These are phyloP conservation scores for Solanum ossicruentum DNA, from an alignment of 257 asterid genomes.

Conservation along the genomic window DNA sequence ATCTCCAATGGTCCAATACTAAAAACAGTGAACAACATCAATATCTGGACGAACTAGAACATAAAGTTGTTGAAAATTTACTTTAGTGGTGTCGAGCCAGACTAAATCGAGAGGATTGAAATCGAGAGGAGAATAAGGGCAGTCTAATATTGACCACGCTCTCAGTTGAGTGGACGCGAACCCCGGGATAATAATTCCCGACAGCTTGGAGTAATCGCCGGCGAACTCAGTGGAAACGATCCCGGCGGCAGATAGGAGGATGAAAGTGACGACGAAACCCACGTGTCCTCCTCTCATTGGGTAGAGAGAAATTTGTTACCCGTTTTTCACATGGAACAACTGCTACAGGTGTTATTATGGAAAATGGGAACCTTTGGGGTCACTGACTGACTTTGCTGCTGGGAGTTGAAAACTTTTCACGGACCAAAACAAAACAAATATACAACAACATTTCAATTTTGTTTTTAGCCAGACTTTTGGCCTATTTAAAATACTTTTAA, in stretches of 20 bases:
- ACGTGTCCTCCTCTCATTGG: conserved; percentile 54
- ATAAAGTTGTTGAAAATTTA: conserved; percentile 16
- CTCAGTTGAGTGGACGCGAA: conserved; percentile 95
- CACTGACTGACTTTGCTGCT: background rate
- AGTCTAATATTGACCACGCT: conserved; percentile 96
- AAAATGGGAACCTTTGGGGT: background rate
- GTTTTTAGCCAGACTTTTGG: background rate
- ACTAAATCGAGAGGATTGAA: conserved; percentile 97
- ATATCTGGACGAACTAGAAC: background rate
- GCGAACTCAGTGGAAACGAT: conserved; percentile 27
- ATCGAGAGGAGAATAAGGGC: conserved; percentile 96
- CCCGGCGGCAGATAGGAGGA: conserved; percentile 21
- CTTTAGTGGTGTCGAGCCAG: conserved; percentile 96
- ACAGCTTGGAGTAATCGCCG: conserved; percentile 43
- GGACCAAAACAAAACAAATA: background rate
- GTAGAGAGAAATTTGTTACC: background rate
- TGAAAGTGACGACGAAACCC: conserved; percentile 11
- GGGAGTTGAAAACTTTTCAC: background rate
- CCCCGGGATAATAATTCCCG: conserved; percentile 94
- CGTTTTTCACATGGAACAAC: background rate
- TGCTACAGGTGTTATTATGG: background rate
- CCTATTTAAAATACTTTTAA: too few relatives aligned
- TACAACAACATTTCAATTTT: background rate
- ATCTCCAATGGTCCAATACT: background rate
- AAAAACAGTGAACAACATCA: background rate